A percentile compares a stretch with the other conserved stretches of the same genome.
Evolutionary conservation across 768 basidiomycete genomes (phyloP).

Genomic region (Clitopilus hobsonii): DNA sequence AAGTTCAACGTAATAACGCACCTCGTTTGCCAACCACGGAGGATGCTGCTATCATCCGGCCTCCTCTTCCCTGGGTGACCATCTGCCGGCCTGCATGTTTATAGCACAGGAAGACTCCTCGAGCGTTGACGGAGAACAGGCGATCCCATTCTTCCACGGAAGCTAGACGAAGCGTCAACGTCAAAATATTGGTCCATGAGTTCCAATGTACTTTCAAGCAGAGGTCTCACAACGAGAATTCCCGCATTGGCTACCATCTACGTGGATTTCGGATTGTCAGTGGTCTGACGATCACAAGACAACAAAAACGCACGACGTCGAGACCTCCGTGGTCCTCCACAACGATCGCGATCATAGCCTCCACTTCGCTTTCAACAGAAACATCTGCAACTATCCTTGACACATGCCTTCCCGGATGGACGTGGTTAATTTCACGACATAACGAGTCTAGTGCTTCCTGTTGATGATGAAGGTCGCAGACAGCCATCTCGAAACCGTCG

Average conservation of each 20-base stretch:
- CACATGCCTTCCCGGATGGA: slow-evolving; percentile 7
- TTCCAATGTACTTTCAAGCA: slow-evolving; percentile 22
- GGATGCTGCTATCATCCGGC: slow-evolving; percentile 28
- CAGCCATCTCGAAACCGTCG: slow-evolving; percentile 35
- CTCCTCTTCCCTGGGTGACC: slow-evolving; percentile 29
- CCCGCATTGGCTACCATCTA: slow-evolving; percentile 35
- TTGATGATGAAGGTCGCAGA: slow-evolving; percentile 26
- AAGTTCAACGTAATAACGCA: slow-evolving; percentile 3
- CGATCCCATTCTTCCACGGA: slow-evolving; percentile 22
- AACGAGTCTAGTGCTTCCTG: slow-evolving; percentile 9
- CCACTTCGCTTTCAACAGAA: slow-evolving; percentile 26
- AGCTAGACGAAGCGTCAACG: slow-evolving; percentile 7
- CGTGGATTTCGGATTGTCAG: neutral
- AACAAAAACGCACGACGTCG: slow-evolving; percentile 25
- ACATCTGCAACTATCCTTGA: slow-evolving; percentile 24
- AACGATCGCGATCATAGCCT: slow-evolving; percentile 22
- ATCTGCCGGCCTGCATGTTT: slow-evolving; percentile 27
- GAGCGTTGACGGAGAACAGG: slow-evolving; percentile 22
- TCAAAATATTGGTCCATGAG: too few species aligned
- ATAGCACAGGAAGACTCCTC: slow-evolving; percentile 28
- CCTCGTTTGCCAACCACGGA: slow-evolving; percentile 29
- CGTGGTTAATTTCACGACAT: slow-evolving; percentile 7
- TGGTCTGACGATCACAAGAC: neutral
- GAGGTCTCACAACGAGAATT: slow-evolving; percentile 12
- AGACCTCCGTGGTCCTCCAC: slow-evolving; percentile 17